Conservation (phyloP, 352 stramenopile species). For the Phytophthora idaei region DNA sequence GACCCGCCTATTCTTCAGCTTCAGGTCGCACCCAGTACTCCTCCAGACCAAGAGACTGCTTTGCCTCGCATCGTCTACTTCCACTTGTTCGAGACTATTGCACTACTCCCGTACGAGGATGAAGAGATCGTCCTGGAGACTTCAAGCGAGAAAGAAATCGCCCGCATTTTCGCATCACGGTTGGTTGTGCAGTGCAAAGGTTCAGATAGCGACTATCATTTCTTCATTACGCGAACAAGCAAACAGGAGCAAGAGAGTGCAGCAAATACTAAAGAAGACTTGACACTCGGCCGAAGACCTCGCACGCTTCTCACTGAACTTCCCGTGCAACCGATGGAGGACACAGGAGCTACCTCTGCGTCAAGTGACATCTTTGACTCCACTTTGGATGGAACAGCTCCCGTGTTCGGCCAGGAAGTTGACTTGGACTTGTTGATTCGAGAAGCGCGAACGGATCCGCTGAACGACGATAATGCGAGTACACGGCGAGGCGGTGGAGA, state of each 20-base stretch:
- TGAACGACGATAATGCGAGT: constrained; percentile 7
- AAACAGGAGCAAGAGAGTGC: constrained; percentile 1
- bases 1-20: constrained; percentile 42
- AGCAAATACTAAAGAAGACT: background rate
- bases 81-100: constrained; percentile 47
- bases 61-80: constrained; percentile 36
- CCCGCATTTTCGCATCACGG: constrained; percentile 28
- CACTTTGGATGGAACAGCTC: constrained; percentile 5
- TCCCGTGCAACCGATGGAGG: constrained; percentile 22
- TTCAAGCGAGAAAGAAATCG: constrained; percentile 38
- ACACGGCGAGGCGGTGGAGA: background rate
- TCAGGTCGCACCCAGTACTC: constrained; percentile 24
- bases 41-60: constrained; percentile 7
- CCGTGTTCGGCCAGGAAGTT: constrained; percentile 10
- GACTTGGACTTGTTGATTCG: constrained; percentile 40
- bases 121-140: constrained; percentile 37
- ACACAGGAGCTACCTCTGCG: constrained; percentile 6
- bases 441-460: constrained; percentile 33
- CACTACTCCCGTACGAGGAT: constrained; percentile 39
- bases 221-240: constrained; percentile 28
- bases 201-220: constrained; percentile 36
- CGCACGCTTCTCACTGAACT: constrained; percentile 38
- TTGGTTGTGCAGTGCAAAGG: constrained; percentile 30
- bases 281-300: background rate
- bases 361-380: constrained; percentile 7